phyloP scores from a whole-genome alignment of 2,329 filamentous ascomycete species.

The Exophiala bonariae region DNA sequence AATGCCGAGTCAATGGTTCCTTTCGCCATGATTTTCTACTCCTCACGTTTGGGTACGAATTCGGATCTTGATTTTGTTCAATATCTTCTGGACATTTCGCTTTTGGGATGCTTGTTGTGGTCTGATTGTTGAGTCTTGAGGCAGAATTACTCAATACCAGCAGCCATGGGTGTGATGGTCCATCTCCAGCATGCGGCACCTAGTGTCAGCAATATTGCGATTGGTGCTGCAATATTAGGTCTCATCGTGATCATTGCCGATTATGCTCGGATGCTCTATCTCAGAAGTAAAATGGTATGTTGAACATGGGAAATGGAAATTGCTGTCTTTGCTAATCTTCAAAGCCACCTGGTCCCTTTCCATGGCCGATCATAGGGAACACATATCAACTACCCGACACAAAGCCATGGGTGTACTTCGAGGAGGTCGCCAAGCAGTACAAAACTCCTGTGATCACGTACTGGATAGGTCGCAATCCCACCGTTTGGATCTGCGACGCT shows the following conservation, averaged over 20 bases:
- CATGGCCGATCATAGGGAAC: constrained; percentile 56
- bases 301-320: not conserved
- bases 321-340: not conserved
- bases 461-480: constrained; percentile 49
- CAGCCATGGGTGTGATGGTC: constrained; percentile 18
- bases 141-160: constrained; percentile 1
- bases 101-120: not conserved
- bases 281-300: constrained; percentile 31
- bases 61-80: not conserved
- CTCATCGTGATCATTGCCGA: constrained; percentile 22
- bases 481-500: constrained; percentile 37
- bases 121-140: not conserved
- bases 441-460: constrained; percentile 54
- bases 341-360: constrained; percentile 54
- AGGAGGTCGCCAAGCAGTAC: constrained; percentile 52
- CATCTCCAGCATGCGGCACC: constrained; percentile 20
- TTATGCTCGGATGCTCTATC: constrained; percentile 30
- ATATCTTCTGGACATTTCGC: not conserved
- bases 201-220: constrained; percentile 17
- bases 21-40: not conserved
- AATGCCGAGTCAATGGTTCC: constrained; percentile 11
- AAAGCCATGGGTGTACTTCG: constrained; percentile 61
- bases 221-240: constrained; percentile 15
- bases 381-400: constrained; percentile 54
- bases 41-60: not conserved